Conservation (phyloP, 2,329 filamentous ascomycete species). For the Dothideomycetidae sp. region DNA sequence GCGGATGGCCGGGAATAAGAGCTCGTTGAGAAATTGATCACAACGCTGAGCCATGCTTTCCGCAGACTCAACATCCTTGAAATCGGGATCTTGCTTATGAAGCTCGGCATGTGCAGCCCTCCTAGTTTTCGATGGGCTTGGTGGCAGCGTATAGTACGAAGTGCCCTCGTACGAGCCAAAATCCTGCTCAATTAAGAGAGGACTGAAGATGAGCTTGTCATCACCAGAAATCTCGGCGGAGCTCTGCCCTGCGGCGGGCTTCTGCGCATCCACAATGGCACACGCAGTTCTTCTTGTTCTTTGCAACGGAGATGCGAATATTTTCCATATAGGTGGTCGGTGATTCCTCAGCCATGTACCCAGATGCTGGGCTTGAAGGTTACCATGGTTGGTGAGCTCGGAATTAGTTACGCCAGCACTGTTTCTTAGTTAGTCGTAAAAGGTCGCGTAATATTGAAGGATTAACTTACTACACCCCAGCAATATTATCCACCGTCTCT, state of each 20-base stretch:
- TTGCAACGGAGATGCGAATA: slow-evolving; percentile 67
- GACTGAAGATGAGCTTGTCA: slow-evolving; percentile 28
- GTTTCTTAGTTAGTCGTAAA: slow-evolving; percentile 11
- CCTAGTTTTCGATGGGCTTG: slow-evolving; percentile 22
- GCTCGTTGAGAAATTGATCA: slow-evolving; percentile 49
- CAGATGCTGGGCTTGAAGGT: slow-evolving; percentile 61
- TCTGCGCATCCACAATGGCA: slow-evolving; percentile 46
- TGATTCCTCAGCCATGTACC: slow-evolving; percentile 51
- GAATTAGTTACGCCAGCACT: slow-evolving; percentile 73
- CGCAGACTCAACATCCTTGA: slow-evolving; percentile 50
- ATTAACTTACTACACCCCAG: slow-evolving; percentile 50
- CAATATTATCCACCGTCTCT: slow-evolving; percentile 82
- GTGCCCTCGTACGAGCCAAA: slow-evolving; percentile 59
- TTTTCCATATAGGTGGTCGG: slow-evolving; percentile 49
- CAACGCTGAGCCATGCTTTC: slow-evolving; percentile 52
- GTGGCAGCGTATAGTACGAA: slow-evolving; percentile 34
- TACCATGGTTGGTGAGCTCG: slow-evolving; percentile 64
- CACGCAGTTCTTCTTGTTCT: slow-evolving; percentile 59
- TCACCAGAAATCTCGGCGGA: too few relatives aligned
- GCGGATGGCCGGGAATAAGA: slow-evolving; percentile 45
- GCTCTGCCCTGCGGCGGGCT: neutral
- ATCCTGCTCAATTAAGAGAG: slow-evolving; percentile 54
- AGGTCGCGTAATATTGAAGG: neutral
- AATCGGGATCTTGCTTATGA: slow-evolving; percentile 29
- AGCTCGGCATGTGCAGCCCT: slow-evolving; percentile 27